Percentiles rank a stretch among this genome's conserved stretches.
Evolutionary conservation across 73 alveolate species (phyloP).

Genomic region (Urostyla sp.): DNA sequence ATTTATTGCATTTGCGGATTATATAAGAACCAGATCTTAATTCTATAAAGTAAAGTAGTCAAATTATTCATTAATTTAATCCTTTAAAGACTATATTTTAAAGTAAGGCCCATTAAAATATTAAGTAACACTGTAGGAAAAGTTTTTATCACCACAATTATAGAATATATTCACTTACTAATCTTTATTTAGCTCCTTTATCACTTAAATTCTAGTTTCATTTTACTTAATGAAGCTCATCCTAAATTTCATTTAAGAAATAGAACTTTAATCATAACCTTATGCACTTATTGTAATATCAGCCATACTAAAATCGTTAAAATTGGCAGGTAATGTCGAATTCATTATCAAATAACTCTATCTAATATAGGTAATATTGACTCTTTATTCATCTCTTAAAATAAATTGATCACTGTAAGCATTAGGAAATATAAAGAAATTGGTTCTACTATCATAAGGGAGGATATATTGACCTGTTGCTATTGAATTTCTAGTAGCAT

Average conservation of each 20-base stretch:
- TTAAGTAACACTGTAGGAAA: slow-evolving; percentile 20
- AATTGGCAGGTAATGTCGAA: neutral
- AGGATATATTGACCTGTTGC: slow-evolving; percentile 12
- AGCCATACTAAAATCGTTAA: neutral
- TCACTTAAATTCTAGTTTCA: neutral
- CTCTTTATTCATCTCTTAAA: slow-evolving; percentile 46
- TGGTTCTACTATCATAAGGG: neutral
- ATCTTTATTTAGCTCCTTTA: neutral
- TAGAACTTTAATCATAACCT: neutral
- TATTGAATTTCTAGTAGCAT: neutral
- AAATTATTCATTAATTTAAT: neutral
- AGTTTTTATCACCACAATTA: slow-evolving; percentile 47
- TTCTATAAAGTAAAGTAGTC: too few relatives aligned
- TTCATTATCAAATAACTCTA: slow-evolving; percentile 3
- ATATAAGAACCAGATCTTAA: too few relatives aligned
- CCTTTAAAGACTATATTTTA: neutral
- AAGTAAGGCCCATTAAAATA: slow-evolving; percentile 50
- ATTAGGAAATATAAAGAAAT: slow-evolving; percentile 25
- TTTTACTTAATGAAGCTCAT: slow-evolving; percentile 6
- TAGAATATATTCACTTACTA: neutral
- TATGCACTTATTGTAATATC: neutral
- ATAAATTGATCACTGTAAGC: neutral
- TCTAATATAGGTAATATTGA: neutral
- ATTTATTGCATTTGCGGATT: too few relatives aligned
- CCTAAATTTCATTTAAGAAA: neutral